A percentile compares a stretch with the other conserved stretches of the same genome.
These are phyloP conservation scores for Pythium monospermum DNA, from an alignment of 352 stramenopile genomes.

Conservation along the genomic window DNA sequence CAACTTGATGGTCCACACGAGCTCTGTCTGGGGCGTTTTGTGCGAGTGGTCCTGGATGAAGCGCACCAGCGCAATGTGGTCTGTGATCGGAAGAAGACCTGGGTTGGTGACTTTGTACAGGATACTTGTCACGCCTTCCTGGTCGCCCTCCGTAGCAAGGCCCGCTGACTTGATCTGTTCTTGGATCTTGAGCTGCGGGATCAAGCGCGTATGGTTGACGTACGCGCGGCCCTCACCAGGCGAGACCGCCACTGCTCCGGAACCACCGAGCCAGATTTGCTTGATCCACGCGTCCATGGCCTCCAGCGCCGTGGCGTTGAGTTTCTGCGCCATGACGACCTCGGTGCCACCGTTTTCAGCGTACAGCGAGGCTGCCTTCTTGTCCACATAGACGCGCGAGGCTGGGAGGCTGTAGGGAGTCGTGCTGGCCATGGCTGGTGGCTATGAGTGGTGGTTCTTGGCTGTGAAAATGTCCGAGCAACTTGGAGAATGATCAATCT, in stretches of 20 bases:
- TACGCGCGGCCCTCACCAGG: conserved; percentile 8
- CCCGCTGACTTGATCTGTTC: conserved; percentile 18
- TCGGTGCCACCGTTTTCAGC: background rate
- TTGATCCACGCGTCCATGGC: conserved; percentile 9
- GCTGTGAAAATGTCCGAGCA: background rate
- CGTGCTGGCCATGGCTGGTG: no score
- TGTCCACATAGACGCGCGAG: conserved; percentile 4
- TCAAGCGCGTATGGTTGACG: conserved; percentile 11
- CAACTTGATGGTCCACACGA: conserved; percentile 19
- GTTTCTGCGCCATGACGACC: background rate
- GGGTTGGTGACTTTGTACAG: conserved; percentile 12
- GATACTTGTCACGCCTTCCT: conserved; percentile 5
- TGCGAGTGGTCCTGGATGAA: conserved; percentile 6
- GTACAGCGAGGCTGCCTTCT: background rate
- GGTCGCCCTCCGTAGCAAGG: conserved; percentile 1
- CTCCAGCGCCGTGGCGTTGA: background rate
- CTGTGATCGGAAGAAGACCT: conserved; percentile 2
- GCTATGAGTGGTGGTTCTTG: background rate
- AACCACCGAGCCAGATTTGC: conserved; percentile 2
- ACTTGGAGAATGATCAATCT: no score
- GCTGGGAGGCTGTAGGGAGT: conserved; percentile 8
- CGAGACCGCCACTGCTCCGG: background rate
- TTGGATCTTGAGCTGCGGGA: background rate
- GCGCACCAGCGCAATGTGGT: conserved; percentile 12
- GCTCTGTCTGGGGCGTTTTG: conserved; percentile 10